Evolutionary conservation across 306 rosid genomes (phyloP).

Genomic region (Inga leiocalycina): DNA sequence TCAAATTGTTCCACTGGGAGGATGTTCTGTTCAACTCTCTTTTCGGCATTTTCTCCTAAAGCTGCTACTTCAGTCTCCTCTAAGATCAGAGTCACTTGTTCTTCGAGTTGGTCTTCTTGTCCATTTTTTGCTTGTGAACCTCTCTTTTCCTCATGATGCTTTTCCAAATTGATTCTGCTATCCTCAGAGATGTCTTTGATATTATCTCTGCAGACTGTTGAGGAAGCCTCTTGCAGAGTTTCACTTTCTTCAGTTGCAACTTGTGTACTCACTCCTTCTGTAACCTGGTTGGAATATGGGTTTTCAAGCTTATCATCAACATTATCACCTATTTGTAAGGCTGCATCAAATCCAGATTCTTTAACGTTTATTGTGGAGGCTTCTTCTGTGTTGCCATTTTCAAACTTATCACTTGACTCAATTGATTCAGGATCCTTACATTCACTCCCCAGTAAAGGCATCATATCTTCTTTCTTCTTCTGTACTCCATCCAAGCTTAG

Average conservation of each 20-base stretch:
- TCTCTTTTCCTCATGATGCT: constrained; percentile 4
- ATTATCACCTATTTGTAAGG: constrained; percentile 11
- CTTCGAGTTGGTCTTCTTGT: constrained; percentile 9
- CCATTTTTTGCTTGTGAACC: constrained; percentile 32
- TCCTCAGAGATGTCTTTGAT: constrained; percentile 24
- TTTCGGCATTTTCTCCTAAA: constrained; percentile 15
- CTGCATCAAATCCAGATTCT: neutral
- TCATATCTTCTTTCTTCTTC: constrained; percentile 23
- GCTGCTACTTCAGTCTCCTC: constrained; percentile 27
- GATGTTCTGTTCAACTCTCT: neutral
- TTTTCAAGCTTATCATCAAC: constrained; percentile 17
- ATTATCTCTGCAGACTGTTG: neutral
- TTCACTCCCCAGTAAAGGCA: constrained; percentile 10
- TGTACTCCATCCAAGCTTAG: constrained; percentile 9
- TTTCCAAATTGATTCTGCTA: constrained; percentile 8
- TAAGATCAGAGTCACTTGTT: neutral
- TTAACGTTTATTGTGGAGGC: constrained; percentile 22
- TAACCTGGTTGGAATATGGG: constrained; percentile 2
- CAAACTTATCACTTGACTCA: constrained; percentile 14
- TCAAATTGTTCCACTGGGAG: constrained; percentile 17
- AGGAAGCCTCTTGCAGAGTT: constrained; percentile 8
- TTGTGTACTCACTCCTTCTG: constrained; percentile 6
- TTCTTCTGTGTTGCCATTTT: constrained; percentile 13
- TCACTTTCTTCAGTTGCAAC: constrained; percentile 8
- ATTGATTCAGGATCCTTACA: constrained; percentile 27